Conservation (phyloP, 1,284 basidiomycete genomes). For the Agaricales sp. region DNA sequence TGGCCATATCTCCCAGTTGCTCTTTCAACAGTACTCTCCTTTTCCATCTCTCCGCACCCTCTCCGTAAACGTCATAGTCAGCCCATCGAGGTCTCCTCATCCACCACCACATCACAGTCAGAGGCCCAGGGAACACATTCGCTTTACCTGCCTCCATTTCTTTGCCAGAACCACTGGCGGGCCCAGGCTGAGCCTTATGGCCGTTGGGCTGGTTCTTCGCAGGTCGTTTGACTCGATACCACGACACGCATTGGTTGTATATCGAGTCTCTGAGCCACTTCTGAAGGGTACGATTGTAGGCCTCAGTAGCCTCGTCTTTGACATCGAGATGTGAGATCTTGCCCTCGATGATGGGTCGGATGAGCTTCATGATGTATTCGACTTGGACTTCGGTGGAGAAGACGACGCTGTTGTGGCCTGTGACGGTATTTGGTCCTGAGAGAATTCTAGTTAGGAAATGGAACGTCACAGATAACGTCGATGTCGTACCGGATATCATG, state of each 20-base stretch:
- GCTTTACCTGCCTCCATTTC: neutral
- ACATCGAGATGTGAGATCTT: constrained; percentile 22
- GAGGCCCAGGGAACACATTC: constrained; percentile 26
- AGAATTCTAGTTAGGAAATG: neutral
- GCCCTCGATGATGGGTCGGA: constrained; percentile 26
- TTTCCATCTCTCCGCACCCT: constrained; percentile 4
- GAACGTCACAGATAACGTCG: too few relatives aligned
- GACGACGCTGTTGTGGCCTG: constrained; percentile 36
- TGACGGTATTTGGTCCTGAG: constrained; percentile 34
- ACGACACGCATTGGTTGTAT: constrained; percentile 28
- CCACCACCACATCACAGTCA: constrained; percentile 22
- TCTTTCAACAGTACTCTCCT: neutral
- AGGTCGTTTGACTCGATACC: constrained; percentile 20
- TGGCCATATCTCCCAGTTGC: neutral
- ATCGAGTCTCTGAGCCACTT: constrained; percentile 23
- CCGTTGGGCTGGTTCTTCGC: constrained; percentile 6
- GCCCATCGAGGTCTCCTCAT: constrained; percentile 19
- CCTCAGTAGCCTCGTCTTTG: constrained; percentile 21
- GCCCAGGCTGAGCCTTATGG: constrained; percentile 22
- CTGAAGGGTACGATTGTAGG: constrained; percentile 32
- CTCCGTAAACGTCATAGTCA: constrained; percentile 15
- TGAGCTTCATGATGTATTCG: constrained; percentile 27
- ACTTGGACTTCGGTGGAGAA: constrained; percentile 32
- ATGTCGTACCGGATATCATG: constrained; percentile 24
- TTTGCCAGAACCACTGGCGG: too few relatives aligned